Base-by-base conservation (phyloP, 768 basidiomycete genomes). In the Lactifluus pinguis region DNA sequence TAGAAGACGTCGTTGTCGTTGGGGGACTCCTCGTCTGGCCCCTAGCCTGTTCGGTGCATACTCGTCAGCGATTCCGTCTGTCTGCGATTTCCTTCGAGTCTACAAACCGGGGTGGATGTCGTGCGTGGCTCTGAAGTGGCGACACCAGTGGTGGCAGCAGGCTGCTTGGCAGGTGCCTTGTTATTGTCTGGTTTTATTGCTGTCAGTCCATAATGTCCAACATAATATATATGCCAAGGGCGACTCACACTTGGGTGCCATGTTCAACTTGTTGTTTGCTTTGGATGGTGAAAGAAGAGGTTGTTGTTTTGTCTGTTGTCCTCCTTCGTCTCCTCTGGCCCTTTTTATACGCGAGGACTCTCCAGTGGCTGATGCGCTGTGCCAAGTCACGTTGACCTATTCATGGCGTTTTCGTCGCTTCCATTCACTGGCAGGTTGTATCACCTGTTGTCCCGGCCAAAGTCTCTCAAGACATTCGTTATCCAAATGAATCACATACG, bases 161-260 rank as follows among this genome's bases (percentile, higher is more conserved):
- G 17, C 19, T 17, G 17, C 19, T 52, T 55, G 51, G 42, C 6
- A 6, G 32, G 32, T 32, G 3, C 32, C 1, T 4, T 36, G 15
- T 53, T 34, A 25, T 25, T 45, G 55, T 44, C 56, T 57, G 21
- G 25, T 57, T 53, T 39, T n/a, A 38, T 19, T 38, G 8, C 1
- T 8, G 34, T 55, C 36, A 60, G 62, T 1, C 25, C 13, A 19
- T 19, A 15, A 21, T 11, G 32, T 17, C 36, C 17, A 30, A 44
- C 44, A 17, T 25, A 13, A 14, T 6, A 11, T 17, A 29, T 14
- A 19, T 17, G 56, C 38, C 2, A 29, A 50, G 49, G 47, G 41
- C 21, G 34, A 57, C 61, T 58, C 48, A 62, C 61, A 52, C 55
- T 56, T 56, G 36, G 14, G 36, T 11, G 61, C 39, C 61, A 62